Evolutionary conservation across 2,329 filamentous ascomycete species (phyloP).

Genomic region (Aspergillus flavus): DNA sequence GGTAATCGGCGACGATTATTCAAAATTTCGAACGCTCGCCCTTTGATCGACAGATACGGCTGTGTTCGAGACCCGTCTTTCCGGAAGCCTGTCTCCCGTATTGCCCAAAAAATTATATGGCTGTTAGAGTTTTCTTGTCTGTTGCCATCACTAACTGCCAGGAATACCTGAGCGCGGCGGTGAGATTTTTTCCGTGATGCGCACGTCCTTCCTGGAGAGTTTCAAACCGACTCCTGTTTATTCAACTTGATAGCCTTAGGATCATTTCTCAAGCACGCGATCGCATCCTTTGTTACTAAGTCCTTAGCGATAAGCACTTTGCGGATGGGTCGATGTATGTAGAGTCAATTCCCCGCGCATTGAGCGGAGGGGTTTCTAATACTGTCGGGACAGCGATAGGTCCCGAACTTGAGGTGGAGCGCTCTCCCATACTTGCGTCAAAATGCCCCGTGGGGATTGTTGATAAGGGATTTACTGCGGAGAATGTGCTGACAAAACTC

Average conservation of each 20-base stretch:
- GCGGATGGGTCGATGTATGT: background rate
- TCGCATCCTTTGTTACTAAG: background rate
- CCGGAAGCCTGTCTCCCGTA: slow-evolving; percentile 4
- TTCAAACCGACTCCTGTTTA: background rate
- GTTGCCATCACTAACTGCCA: background rate
- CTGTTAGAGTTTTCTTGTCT: slow-evolving; percentile 1
- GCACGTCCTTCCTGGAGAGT: background rate
- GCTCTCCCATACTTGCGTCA: background rate
- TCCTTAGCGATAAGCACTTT: background rate
- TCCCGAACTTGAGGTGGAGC: background rate
- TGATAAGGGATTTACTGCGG: background rate
- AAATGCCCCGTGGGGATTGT: background rate
- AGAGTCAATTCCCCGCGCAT: background rate
- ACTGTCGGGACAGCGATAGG: too few relatives aligned
- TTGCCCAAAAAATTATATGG: background rate
- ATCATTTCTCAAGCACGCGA: background rate
- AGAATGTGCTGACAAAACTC: background rate
- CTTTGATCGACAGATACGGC: slow-evolving; percentile 16
- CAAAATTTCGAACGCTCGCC: slow-evolving; percentile 7
- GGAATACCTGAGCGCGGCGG: background rate
- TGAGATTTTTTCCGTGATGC: background rate
- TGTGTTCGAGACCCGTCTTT: slow-evolving; percentile 15
- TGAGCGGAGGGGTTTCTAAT: background rate
- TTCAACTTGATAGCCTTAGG: background rate
- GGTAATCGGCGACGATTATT: slow-evolving; percentile 14